A percentile compares a stretch with the other conserved stretches of the same genome.
These are phyloP conservation scores for Neofusicoccum cordaticola DNA, from an alignment of 2,329 filamentous ascomycete species.

Conservation along the genomic window DNA sequence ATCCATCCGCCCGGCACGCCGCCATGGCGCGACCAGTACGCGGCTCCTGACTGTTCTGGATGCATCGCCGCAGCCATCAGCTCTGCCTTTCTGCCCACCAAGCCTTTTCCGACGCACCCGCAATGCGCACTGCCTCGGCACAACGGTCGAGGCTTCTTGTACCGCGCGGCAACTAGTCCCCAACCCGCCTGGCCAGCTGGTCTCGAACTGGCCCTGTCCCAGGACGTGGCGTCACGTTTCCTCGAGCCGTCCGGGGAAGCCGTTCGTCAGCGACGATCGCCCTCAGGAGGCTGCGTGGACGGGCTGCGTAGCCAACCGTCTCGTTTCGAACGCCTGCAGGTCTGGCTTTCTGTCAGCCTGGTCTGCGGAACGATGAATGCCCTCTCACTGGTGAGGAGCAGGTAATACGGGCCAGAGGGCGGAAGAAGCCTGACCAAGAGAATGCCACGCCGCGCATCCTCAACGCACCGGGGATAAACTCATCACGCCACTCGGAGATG, in stretches of 20 bases:
- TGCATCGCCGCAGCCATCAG: slow-evolving; percentile 2
- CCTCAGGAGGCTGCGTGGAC: not conserved
- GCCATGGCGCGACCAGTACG: not conserved
- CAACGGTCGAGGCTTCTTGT: not conserved
- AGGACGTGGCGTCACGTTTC: not conserved
- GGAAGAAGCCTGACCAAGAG: not conserved
- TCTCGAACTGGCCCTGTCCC: not conserved
- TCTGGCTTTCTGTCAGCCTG: not conserved
- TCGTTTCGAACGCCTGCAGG: not conserved
- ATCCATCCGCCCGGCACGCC: slow-evolving; percentile 1
- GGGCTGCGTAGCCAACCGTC: not conserved
- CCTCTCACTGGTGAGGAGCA: not conserved
- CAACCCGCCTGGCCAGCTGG: not conserved
- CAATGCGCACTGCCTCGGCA: not conserved
- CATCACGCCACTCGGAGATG: slow-evolving; percentile 1
- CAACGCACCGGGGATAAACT: not conserved
- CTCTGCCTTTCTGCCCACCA: not conserved
- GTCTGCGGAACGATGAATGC: not conserved
- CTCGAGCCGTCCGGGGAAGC: not conserved
- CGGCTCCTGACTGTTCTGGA: slow-evolving; percentile 7
- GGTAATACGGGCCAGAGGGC: not conserved
- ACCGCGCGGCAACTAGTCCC: not conserved
- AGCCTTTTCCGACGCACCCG: not conserved
- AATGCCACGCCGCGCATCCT: not conserved
- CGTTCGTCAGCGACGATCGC: not conserved